A percentile compares a stretch with the other conserved stretches of the same genome.
phyloP scores from a whole-genome alignment of 2,329 filamentous ascomycete genomes.

The Microdochium paspali region DNA sequence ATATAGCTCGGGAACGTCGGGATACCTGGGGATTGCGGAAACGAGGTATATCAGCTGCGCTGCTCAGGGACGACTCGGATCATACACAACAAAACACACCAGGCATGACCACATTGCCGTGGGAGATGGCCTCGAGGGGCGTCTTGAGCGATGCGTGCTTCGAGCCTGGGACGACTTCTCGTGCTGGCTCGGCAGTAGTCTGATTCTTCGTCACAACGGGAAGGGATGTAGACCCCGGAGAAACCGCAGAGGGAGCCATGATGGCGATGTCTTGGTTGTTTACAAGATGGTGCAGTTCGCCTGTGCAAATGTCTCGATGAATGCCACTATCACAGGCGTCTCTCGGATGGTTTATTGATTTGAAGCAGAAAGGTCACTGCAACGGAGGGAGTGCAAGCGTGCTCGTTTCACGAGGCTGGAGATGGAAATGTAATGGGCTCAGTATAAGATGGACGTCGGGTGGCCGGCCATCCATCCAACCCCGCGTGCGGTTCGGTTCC shows the following conservation, averaged over 20 bases:
- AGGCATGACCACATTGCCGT: not conserved
- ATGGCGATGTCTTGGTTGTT: not conserved
- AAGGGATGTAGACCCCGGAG: not conserved
- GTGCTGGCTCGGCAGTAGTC: not conserved
- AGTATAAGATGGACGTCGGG: not conserved
- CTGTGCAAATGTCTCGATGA: no score
- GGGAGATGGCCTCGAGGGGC: not conserved
- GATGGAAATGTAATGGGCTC: no score
- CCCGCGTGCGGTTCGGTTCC: not conserved
- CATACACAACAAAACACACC: not conserved
- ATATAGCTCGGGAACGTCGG: constrained; percentile 28
- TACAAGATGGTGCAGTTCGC: not conserved
- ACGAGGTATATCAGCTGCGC: not conserved
- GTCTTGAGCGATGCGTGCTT: not conserved
- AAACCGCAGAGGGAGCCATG: not conserved
- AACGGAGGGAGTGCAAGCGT: no score
- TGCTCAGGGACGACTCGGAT: not conserved
- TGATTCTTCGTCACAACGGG: not conserved
- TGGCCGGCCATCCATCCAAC: not conserved
- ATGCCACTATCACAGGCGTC: no score
- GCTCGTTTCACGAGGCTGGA: no score
- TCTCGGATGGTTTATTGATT: no score
- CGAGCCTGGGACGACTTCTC: not conserved
- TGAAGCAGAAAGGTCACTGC: no score
- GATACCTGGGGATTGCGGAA: constrained; percentile 21